Conservation (phyloP, 805 yeast genomes). For the Ogataea parapolymorpha region DNA sequence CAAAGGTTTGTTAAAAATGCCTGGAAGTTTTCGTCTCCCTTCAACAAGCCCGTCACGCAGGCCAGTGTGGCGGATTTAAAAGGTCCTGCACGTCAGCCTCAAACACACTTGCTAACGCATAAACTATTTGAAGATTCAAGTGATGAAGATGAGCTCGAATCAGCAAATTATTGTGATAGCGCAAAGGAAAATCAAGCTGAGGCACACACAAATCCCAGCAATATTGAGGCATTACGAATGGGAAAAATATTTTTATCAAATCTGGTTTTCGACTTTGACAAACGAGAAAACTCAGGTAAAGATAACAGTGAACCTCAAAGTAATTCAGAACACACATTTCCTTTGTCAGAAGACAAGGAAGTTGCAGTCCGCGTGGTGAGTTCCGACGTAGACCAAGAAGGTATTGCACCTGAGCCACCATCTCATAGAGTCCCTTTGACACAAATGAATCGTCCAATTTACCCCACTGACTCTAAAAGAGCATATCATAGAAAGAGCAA, state of each 20-base stretch:
- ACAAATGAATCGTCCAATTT: not conserved
- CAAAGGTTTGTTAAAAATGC: not conserved
- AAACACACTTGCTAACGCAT: slow-evolving; percentile 2
- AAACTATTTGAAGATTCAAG: slow-evolving; percentile 30
- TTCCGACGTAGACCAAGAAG: not conserved
- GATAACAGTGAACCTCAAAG: too few relatives aligned
- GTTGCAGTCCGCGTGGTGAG: not conserved
- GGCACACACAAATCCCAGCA: too few relatives aligned
- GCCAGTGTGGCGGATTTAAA: not conserved
- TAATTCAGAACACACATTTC: too few relatives aligned
- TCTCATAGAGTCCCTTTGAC: slow-evolving; percentile 5
- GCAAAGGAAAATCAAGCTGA: too few relatives aligned
- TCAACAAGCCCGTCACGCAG: slow-evolving; percentile 11
- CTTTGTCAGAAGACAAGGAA: not conserved
- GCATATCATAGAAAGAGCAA: too few relatives aligned
- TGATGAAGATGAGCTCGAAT: slow-evolving; percentile 22
- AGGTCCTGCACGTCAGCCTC: too few relatives aligned
- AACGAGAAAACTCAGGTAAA: too few relatives aligned
- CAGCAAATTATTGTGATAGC: too few relatives aligned
- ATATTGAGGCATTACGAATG: not conserved
- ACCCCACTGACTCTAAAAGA: not conserved
- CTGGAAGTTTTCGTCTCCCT: slow-evolving; percentile 10
- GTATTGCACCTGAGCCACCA: slow-evolving; percentile 2
- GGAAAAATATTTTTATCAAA: not conserved
- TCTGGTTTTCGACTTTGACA: not conserved